phyloP scores from a whole-genome alignment of 176 grass and related monocot genomes.

The Oryza coarctata region DNA sequence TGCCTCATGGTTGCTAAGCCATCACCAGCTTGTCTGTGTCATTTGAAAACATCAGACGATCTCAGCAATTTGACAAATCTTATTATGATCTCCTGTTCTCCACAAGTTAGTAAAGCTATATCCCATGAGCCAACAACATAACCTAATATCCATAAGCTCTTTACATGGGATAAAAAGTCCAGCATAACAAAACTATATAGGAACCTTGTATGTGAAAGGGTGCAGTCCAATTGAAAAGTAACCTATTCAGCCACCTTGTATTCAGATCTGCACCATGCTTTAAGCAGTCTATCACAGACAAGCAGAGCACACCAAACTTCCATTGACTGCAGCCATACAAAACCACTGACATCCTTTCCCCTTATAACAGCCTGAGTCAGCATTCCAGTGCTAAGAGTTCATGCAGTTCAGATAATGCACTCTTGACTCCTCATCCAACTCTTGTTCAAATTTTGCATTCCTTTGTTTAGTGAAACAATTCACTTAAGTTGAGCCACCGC shows the following conservation, averaged over 20 bases:
- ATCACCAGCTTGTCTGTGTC: constrained; percentile 22
- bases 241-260: constrained; percentile 19
- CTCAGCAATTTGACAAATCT: neutral
- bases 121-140: constrained; percentile 14
- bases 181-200: neutral
- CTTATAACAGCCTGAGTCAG: constrained; percentile 3
- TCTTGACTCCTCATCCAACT: neutral
- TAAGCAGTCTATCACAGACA: neutral
- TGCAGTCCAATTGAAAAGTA: neutral
- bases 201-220: neutral
- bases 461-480: too few relatives aligned
- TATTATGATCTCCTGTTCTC: constrained; percentile 21
- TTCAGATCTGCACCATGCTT: constrained; percentile 20
- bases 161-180: constrained; percentile 24
- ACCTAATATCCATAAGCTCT: neutral
- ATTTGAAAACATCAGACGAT: constrained; percentile 24
- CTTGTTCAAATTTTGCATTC: neutral
- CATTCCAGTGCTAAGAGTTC: neutral
- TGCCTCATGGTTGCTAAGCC: constrained; percentile 47
- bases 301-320: constrained; percentile 24
- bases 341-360: neutral
- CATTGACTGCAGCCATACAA: neutral
- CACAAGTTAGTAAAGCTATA: constrained; percentile 21
- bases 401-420: neutral
- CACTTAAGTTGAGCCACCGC: too few relatives aligned